Conservation (phyloP, 208 protist species). For the Acanthamoeba sp. region DNA sequence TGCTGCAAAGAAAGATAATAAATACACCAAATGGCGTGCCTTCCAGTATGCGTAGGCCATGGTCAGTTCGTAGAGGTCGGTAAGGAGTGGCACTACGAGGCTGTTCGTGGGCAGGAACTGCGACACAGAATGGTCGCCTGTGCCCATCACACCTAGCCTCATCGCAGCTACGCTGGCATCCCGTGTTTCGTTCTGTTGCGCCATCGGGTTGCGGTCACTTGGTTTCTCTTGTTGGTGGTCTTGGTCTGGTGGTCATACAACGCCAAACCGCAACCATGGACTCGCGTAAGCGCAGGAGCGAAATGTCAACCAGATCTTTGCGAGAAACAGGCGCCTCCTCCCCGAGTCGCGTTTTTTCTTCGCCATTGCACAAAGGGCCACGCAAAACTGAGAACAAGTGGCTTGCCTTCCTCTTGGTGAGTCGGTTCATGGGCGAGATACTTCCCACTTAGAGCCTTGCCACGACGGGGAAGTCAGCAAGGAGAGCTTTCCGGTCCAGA, state of each 20-base stretch:
- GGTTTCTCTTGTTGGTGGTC: neutral
- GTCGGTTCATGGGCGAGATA: too few relatives aligned
- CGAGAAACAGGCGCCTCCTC: too few relatives aligned
- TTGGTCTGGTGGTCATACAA: too few relatives aligned
- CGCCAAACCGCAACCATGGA: too few relatives aligned
- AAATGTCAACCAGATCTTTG: too few relatives aligned
- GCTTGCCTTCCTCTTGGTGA: too few relatives aligned
- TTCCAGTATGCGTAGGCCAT: conserved; percentile 91
- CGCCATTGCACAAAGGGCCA: too few relatives aligned
- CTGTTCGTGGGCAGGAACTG: conserved; percentile 33
- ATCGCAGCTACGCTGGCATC: neutral
- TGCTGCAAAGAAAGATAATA: neutral
- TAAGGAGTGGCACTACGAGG: conserved; percentile 31
- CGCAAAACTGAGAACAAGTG: too few relatives aligned
- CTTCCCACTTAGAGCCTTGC: neutral
- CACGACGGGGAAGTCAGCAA: conserved; percentile 29
- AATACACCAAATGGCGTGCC: neutral
- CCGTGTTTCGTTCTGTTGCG: neutral
- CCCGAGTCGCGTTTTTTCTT: too few relatives aligned
- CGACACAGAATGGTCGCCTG: neutral
- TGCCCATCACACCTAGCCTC: neutral
- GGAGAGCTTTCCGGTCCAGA: conserved; percentile 31
- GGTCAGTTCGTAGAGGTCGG: conserved; percentile 88
- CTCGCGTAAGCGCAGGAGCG: too few relatives aligned
- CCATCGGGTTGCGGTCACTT: neutral